Conservation (phyloP, 768 basidiomycete species). For the Auricularia cornea region DNA sequence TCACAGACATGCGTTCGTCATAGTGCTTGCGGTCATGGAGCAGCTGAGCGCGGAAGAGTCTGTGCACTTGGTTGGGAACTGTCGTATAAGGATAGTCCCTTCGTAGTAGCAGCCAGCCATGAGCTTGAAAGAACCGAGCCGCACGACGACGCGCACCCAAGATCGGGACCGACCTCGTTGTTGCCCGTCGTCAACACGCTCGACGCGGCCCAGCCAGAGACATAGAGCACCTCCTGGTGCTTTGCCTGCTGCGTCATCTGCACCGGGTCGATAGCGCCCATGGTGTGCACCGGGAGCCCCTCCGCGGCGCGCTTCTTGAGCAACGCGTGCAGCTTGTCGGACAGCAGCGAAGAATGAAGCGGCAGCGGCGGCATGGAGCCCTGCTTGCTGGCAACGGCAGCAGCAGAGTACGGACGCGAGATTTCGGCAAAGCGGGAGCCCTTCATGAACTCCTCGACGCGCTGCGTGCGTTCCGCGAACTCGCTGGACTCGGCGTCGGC, state of each 20-base stretch:
- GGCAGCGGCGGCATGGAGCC: conserved; percentile 76
- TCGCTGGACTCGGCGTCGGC: conserved; percentile 45
- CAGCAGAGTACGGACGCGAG: conserved; percentile 72
- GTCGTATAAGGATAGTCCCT: conserved; percentile 96
- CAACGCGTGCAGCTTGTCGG: conserved; percentile 74
- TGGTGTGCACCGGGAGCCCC: conserved; percentile 72
- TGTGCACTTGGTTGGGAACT: conserved; percentile 91
- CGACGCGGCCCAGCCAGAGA: conserved; percentile 89
- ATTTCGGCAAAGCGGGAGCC: conserved; percentile 64
- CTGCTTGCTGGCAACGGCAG: conserved; percentile 79
- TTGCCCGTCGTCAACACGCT: conserved; percentile 82
- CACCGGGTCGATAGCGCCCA: conserved; percentile 89
- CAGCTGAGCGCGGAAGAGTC: conserved; percentile 85
- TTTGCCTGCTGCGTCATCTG: conserved; percentile 93
- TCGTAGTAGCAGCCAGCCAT: not conserved
- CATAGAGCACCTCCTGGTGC: conserved; percentile 78
- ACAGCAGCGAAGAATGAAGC: conserved; percentile 65
- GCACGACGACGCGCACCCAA: conserved; percentile 45
- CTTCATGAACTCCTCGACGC: conserved; percentile 64
- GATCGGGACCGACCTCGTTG: conserved; percentile 88
- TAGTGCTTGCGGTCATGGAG: conserved; percentile 91
- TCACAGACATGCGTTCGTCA: conserved; percentile 67
- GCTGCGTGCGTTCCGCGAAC: conserved; percentile 53
- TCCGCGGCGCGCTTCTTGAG: conserved; percentile 55
- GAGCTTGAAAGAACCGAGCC: not conserved